Evolutionary conservation across 306 rosid species (phyloP).

Genomic region (Fragaria iinumae): DNA sequence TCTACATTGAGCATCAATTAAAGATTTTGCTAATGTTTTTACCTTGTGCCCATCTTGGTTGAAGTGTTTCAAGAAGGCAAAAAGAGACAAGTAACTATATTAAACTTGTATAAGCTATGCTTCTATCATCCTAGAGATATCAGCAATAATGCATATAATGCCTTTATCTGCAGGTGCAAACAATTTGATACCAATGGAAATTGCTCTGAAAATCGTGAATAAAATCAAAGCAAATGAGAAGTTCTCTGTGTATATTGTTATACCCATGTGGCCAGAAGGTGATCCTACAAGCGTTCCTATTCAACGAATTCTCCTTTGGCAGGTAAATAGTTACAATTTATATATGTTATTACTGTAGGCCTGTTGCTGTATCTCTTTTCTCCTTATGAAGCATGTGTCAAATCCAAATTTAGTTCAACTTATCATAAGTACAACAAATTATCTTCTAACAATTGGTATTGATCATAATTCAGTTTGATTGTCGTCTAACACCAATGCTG

Average conservation of each 20-base stretch:
- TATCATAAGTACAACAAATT: neutral
- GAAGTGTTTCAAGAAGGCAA: neutral
- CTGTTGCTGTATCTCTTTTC: neutral
- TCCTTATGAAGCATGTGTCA: neutral
- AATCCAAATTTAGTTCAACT: neutral
- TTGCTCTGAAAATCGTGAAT: conserved; percentile 65
- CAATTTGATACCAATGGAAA: conserved; percentile 84
- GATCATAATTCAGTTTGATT: neutral
- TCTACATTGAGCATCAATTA: neutral
- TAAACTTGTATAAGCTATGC: neutral
- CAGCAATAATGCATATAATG: neutral
- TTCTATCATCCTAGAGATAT: neutral
- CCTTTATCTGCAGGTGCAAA: conserved; percentile 44
- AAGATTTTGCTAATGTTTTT: neutral
- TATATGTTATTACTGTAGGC: neutral
- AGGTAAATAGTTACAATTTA: conserved; percentile 41
- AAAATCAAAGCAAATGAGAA: conserved; percentile 72
- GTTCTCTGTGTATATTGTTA: conserved; percentile 56
- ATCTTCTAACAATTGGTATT: neutral
- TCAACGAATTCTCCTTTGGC: conserved; percentile 85
- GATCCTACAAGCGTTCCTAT: conserved; percentile 52
- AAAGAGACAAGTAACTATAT: neutral
- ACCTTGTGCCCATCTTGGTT: neutral
- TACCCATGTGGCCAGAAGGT: conserved; percentile 97
- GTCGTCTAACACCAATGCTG: neutral